A percentile compares a stretch with the other conserved stretches of the same genome.
Conservation (phyloP, 345 rosid genomes). For the Aurinia saxatilis region DNA sequence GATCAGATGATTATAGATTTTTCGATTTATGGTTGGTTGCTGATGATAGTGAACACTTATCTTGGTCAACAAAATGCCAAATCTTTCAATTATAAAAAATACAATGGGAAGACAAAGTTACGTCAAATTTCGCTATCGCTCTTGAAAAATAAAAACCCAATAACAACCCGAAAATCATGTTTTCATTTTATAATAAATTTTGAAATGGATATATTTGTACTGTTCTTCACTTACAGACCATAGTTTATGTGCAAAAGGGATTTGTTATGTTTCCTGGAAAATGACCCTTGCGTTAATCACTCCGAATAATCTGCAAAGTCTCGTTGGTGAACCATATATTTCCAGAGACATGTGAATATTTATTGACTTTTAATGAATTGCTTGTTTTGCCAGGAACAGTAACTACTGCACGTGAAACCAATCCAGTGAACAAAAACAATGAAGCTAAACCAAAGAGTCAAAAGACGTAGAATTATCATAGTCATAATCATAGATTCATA, state of each 20-base stretch:
- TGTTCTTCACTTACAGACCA: constrained; percentile 18
- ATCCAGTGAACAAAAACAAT: background rate
- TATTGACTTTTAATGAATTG: constrained; percentile 18
- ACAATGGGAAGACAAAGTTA: constrained; percentile 11
- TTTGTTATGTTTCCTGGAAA: constrained; percentile 22
- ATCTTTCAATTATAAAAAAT: constrained; percentile 2
- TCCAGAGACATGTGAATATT: constrained; percentile 10
- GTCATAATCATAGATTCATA: background rate
- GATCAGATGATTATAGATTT: constrained; percentile 18
- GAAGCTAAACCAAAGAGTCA: background rate
- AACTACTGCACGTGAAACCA: constrained; percentile 6
- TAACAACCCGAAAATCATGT: constrained; percentile 20
- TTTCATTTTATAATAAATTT: background rate
- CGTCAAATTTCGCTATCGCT: constrained; percentile 25
- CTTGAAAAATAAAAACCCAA: background rate
- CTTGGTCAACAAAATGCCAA: constrained; percentile 29
- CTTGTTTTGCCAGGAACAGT: constrained; percentile 9
- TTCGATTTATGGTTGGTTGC: constrained; percentile 28
- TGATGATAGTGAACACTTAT: constrained; percentile 24
- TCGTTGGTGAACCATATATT: background rate
- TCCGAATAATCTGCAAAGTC: constrained; percentile 14
- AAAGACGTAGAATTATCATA: background rate
- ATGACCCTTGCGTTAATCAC: constrained; percentile 28
- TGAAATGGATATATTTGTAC: background rate
- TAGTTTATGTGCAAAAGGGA: background rate